Evolutionary conservation across 164 flowering plant genomes (phyloP).

Genomic region (Macadamia tetraphylla): DNA sequence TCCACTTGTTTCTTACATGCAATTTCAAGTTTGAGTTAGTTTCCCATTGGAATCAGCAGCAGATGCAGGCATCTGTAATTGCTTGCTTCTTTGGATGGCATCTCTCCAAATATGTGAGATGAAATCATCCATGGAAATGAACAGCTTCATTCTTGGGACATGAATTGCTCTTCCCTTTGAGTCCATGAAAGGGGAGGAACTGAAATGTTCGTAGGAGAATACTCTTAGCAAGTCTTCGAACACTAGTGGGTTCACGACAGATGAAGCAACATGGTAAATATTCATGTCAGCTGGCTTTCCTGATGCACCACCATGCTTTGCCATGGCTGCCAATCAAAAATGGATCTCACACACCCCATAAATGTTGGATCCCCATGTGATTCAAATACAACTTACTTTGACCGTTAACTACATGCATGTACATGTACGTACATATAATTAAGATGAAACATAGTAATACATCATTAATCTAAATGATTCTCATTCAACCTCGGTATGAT

Average conservation of each 20-base stretch:
- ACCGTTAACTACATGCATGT: too few species aligned
- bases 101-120: constrained; percentile 62
- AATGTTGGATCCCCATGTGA: too few species aligned
- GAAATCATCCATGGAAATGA: constrained; percentile 70
- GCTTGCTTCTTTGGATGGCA: constrained; percentile 30
- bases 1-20: constrained; percentile 63
- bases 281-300: constrained; percentile 46
- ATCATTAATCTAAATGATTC: too few species aligned
- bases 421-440: too few species aligned
- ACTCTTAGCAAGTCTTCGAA: constrained; percentile 52
- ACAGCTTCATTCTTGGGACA: constrained; percentile 64
- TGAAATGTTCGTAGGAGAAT: constrained; percentile 59
- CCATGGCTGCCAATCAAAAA: constrained; percentile 68
- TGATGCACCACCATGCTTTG: constrained; percentile 54
- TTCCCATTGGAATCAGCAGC: constrained; percentile 24
- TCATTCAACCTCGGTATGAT: too few species aligned
- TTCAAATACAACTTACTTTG: too few species aligned
- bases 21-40: constrained; percentile 37
- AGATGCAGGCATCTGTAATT: constrained; percentile 2
- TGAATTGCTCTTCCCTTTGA: constrained; percentile 56
- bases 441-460: too few species aligned
- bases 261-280: constrained; percentile 81
- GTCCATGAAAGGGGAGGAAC: constrained; percentile 52
- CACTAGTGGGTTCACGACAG: constrained; percentile 72
- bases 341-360: too few species aligned